A percentile compares a stretch with the other conserved stretches of the same genome.
These are phyloP conservation scores for Colletotrichum nymphaeae DNA, from an alignment of 2,329 filamentous ascomycete genomes.

Conservation along the genomic window DNA sequence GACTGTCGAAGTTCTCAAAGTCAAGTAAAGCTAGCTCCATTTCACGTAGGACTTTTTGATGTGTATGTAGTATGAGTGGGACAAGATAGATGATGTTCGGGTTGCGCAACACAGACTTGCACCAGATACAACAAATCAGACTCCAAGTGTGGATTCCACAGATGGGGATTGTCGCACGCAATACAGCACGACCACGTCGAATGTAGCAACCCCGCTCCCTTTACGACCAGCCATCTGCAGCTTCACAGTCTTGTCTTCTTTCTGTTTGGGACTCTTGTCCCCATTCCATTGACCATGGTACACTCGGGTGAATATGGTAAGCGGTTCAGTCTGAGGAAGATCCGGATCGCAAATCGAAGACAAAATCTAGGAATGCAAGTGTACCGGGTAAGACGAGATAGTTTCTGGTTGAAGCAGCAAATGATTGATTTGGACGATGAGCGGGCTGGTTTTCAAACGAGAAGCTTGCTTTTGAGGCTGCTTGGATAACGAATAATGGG, in stretches of 20 bases:
- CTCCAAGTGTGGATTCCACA: neutral
- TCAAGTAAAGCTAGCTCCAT: neutral
- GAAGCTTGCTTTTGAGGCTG: neutral
- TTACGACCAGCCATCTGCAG: neutral
- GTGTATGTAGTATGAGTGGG: neutral
- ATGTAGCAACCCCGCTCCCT: neutral
- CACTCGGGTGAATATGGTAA: neutral
- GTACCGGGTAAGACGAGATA: neutral
- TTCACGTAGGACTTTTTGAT: neutral
- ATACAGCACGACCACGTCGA: neutral
- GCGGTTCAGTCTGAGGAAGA: neutral
- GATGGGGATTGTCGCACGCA: constrained; percentile 1
- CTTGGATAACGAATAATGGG: neutral
- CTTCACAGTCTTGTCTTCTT: neutral
- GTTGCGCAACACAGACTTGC: neutral
- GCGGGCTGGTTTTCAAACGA: neutral
- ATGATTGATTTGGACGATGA: neutral
- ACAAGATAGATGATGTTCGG: neutral
- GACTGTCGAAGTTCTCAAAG: neutral
- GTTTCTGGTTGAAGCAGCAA: neutral
- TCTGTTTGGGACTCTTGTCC: neutral
- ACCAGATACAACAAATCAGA: neutral
- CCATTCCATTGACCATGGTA: neutral
- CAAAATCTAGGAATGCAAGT: neutral
- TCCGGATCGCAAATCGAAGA: no score